phyloP scores from a whole-genome alignment of 345 rosid genomes.

The Alliaria petiolata region DNA sequence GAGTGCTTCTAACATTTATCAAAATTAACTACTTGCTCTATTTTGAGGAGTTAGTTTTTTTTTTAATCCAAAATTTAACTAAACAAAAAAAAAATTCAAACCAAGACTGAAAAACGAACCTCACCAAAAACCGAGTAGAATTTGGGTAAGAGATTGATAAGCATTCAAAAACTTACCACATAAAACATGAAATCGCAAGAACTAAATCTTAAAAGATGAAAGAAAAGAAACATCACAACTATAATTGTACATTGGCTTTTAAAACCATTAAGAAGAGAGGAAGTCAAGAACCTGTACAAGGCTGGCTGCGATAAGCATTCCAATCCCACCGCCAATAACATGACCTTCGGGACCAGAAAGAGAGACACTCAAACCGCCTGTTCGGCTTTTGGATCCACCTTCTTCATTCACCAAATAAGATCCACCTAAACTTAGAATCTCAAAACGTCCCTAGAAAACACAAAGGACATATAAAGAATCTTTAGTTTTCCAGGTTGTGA shows the following conservation, averaged over 20 bases:
- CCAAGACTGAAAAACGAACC: no score
- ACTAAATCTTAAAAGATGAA: background rate
- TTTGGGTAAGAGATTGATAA: background rate
- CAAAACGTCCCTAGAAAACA: conserved; percentile 68
- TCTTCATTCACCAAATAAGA: conserved; percentile 89
- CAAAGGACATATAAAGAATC: conserved; percentile 6
- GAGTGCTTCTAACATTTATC: no score
- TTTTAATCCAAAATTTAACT: no score
- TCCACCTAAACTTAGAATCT: conserved; percentile 93
- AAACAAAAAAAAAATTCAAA: no score
- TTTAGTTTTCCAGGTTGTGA: background rate
- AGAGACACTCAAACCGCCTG: conserved; percentile 92
- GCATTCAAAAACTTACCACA: background rate
- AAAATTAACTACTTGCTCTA: no score
- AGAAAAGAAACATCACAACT: background rate
- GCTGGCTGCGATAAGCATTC: conserved; percentile 72
- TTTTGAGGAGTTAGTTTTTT: no score
- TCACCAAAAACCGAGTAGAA: background rate
- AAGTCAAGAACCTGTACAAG: conserved; percentile 61
- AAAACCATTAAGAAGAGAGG: background rate
- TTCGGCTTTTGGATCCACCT: conserved; percentile 69
- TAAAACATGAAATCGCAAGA: background rate
- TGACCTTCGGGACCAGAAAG: conserved; percentile 91
- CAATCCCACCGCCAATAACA: conserved; percentile 88
- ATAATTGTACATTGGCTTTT: background rate